Evolutionary conservation across 257 asterid genomes (phyloP).

Genomic region (Nicotiana paniculata): DNA sequence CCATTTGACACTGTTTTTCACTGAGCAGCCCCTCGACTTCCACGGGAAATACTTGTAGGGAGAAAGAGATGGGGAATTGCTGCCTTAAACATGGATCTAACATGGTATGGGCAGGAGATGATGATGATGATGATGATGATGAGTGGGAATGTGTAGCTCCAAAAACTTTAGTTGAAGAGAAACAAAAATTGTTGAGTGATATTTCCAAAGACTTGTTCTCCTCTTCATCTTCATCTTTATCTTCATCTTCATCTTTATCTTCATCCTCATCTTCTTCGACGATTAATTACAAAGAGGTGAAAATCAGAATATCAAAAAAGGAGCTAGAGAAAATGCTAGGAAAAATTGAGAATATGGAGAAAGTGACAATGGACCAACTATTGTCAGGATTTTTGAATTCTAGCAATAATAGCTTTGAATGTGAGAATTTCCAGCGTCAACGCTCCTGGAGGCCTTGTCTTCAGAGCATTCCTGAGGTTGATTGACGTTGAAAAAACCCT

Average conservation of each 20-base stretch:
- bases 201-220: background rate
- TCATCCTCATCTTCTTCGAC: background rate
- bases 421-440: background rate
- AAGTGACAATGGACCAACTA: constrained; percentile 3
- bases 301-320: constrained; percentile 1
- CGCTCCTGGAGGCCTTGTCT: constrained; percentile 14
- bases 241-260: background rate
- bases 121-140: background rate
- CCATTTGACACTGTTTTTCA: no score
- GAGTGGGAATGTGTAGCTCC: constrained; percentile 7
- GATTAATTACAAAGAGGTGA: background rate
- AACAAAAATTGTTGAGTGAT: background rate
- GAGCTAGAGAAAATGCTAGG: constrained; percentile 6
- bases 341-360: background rate
- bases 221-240: background rate
- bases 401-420: background rate
- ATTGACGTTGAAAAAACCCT: background rate
- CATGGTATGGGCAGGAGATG: background rate
- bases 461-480: constrained; percentile 14
- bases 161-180: background rate
- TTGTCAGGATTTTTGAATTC: background rate
- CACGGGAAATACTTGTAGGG: no score
- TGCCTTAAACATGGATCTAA: background rate
- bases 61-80: constrained; percentile 5
- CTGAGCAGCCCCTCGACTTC: no score